Evolutionary conservation across 1,284 basidiomycete genomes (phyloP).

Genomic region (Agaricales sp.): DNA sequence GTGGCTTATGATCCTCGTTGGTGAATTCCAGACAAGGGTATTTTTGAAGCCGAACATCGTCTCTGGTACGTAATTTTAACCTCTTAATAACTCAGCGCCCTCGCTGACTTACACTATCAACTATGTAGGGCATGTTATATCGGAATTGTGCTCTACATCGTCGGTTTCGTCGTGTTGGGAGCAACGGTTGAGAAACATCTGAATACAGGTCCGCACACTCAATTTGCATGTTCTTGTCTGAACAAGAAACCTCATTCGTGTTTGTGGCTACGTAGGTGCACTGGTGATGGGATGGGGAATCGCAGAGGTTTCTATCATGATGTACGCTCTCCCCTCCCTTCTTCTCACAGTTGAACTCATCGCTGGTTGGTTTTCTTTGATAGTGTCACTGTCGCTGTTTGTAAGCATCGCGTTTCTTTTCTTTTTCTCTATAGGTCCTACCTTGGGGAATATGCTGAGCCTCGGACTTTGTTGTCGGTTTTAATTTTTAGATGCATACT

Average conservation of each 20-base stretch:
- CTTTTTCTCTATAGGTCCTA: background rate
- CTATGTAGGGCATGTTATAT: constrained; percentile 32
- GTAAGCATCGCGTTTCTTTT: constrained; percentile 11
- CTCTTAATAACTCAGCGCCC: background rate
- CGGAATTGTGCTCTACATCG: constrained; percentile 33
- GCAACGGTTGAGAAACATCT: constrained; percentile 28
- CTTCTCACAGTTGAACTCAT: background rate
- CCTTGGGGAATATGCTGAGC: background rate
- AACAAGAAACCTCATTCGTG: no score
- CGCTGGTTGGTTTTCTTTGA: no score
- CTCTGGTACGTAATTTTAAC: constrained; percentile 27
- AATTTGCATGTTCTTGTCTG: background rate
- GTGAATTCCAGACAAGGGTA: constrained; percentile 23
- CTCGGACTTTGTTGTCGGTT: background rate
- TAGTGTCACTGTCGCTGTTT: constrained; percentile 32
- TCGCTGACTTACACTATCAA: background rate
- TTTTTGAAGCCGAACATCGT: constrained; percentile 40
- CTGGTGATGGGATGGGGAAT: constrained; percentile 36
- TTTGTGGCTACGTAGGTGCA: constrained; percentile 27
- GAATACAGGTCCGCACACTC: background rate
- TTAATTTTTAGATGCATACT: constrained; percentile 15
- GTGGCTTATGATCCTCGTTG: background rate
- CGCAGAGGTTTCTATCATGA: constrained; percentile 21
- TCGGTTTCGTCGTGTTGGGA: constrained; percentile 33
- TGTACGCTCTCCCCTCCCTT: background rate